Evolutionary conservation across 306 rosid genomes (phyloP).

Genomic region (Aeschynomene evenia): DNA sequence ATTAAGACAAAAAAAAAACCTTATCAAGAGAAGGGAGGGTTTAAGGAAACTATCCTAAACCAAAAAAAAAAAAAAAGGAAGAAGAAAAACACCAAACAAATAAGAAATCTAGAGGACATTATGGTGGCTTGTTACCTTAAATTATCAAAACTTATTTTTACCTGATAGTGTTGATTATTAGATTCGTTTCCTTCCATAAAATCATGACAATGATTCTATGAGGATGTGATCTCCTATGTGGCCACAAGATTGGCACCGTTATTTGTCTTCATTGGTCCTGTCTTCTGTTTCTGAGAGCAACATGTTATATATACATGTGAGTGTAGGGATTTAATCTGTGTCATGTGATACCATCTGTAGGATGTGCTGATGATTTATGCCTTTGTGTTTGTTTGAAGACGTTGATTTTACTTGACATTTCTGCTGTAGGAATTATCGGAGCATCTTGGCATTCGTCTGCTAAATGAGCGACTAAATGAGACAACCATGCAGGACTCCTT

Average conservation of each 20-base stretch:
- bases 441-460: slow-evolving; percentile 69
- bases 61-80: neutral
- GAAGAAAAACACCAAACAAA: too few species aligned
- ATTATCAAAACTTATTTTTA: neutral
- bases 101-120: neutral
- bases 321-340: too few species aligned
- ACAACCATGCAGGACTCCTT: slow-evolving; percentile 65
- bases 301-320: neutral
- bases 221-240: neutral
- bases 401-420: slow-evolving; percentile 34
- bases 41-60: neutral
- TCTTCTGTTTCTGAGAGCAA: neutral
- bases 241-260: neutral
- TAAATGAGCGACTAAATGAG: slow-evolving; percentile 68
- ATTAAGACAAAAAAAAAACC: neutral
- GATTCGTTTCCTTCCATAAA: neutral
- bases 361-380: neutral
- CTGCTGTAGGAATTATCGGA: slow-evolving; percentile 80
- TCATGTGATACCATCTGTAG: neutral
- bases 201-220: neutral
- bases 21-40: neutral
- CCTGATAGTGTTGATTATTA: neutral
- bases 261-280: neutral
- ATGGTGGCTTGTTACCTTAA: neutral
- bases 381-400: slow-evolving; percentile 7